Percentiles rank a stretch among this genome's conserved stretches.
These are phyloP conservation scores for Acacia crassicarpa DNA, from an alignment of 306 rosid species.

Conservation along the genomic window DNA sequence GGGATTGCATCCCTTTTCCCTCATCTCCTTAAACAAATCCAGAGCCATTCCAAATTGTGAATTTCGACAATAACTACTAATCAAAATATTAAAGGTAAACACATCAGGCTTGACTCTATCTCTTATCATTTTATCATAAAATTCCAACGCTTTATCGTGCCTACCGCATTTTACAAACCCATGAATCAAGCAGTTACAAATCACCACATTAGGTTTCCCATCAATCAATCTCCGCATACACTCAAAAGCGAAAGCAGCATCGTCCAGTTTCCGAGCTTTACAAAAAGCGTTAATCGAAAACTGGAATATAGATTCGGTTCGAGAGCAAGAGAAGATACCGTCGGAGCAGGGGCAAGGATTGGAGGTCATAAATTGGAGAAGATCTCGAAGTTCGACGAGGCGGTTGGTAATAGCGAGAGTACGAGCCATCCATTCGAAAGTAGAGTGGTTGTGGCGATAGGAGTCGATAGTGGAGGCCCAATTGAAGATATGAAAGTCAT, in stretches of 20 bases:
- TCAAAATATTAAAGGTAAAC: slow-evolving; percentile 80
- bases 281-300: slow-evolving; percentile 58
- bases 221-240: slow-evolving; percentile 67
- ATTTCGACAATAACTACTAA: slow-evolving; percentile 70
- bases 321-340: slow-evolving; percentile 78
- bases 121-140: slow-evolving; percentile 50
- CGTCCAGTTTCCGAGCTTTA: slow-evolving; percentile 53
- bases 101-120: slow-evolving; percentile 74
- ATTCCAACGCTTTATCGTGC: slow-evolving; percentile 50
- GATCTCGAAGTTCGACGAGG: slow-evolving; percentile 49
- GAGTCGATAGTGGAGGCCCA: slow-evolving; percentile 86
- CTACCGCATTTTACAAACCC: slow-evolving; percentile 71
- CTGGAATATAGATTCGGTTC: slow-evolving; percentile 58
- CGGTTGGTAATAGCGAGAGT: slow-evolving; percentile 65
- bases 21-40: slow-evolving; percentile 77
- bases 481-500: slow-evolving; percentile 77
- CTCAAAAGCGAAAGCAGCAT: slow-evolving; percentile 58
- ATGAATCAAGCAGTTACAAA: slow-evolving; percentile 66
- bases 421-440: slow-evolving; percentile 78
- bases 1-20: slow-evolving; percentile 70
- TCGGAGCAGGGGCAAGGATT: slow-evolving; percentile 79
- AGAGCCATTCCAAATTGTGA: slow-evolving; percentile 56
- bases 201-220: slow-evolving; percentile 56
- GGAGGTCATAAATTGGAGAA: slow-evolving; percentile 55
- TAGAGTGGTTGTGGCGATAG: slow-evolving; percentile 74